A percentile compares a stretch with the other conserved stretches of the same genome.
phyloP scores from a whole-genome alignment of 345 rosid genomes.

The Mangifera indica region DNA sequence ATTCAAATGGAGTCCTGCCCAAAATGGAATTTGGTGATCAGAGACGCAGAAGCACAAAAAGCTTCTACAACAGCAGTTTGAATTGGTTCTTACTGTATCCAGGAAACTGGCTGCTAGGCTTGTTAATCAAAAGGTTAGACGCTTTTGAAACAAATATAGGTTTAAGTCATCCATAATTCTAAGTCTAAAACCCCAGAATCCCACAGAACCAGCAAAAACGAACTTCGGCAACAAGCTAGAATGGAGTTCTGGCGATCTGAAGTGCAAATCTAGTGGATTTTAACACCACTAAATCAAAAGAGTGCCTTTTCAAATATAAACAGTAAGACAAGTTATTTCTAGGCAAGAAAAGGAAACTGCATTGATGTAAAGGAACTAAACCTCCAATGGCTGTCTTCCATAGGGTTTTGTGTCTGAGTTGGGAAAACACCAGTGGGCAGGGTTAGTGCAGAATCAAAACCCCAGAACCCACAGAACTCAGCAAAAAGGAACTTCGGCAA shows the following conservation, averaged over 20 bases:
- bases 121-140: background rate
- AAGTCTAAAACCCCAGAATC: too few species aligned
- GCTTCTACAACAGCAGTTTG: background rate
- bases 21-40: background rate
- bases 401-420: constrained; percentile 50
- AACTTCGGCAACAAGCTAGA: constrained; percentile 7
- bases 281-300: background rate
- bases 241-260: background rate
- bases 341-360: constrained; percentile 11
- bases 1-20: background rate
- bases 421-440: constrained; percentile 71
- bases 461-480: too few species aligned
- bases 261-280: background rate
- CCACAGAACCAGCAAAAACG: background rate
- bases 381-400: constrained; percentile 84
- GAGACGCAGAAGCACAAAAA: background rate
- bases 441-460: too few species aligned
- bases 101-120: background rate
- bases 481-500: constrained; percentile 4
- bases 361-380: constrained; percentile 31
- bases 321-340: constrained; percentile 3
- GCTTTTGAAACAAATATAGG: background rate
- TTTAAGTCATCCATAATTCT: background rate
- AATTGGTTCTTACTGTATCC: background rate
- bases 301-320: constrained; percentile 3